Evolutionary conservation across 768 basidiomycete species (phyloP).

Genomic region (Lactarius sanguifluus): DNA sequence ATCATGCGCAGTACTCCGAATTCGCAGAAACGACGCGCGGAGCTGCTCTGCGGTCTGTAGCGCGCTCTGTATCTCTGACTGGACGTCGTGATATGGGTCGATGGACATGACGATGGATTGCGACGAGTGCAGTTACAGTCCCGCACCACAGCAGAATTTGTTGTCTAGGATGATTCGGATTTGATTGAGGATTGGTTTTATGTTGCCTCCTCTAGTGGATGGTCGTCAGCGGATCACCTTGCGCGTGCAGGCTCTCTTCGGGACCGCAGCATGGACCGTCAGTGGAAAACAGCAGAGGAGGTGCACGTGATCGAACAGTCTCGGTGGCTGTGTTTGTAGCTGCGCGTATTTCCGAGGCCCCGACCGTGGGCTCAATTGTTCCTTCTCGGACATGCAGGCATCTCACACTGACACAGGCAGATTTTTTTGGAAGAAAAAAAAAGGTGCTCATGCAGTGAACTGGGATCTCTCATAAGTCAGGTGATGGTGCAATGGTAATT

Average conservation of each 20-base stretch:
- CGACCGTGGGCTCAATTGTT: background rate
- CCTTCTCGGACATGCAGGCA: background rate
- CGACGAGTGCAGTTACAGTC: background rate
- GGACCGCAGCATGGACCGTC: background rate
- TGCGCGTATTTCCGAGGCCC: background rate
- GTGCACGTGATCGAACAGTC: background rate
- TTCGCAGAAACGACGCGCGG: conserved; percentile 73
- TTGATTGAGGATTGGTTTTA: background rate
- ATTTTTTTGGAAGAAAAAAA: background rate
- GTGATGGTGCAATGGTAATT: background rate
- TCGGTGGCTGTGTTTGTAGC: too few species aligned
- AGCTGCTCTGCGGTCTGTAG: conserved; percentile 70
- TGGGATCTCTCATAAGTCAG: background rate
- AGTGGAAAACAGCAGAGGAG: background rate
- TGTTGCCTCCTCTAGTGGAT: background rate
- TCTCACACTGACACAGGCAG: background rate
- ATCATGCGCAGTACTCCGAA: conserved; percentile 66
- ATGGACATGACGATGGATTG: conserved; percentile 49
- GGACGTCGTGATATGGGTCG: conserved; percentile 87
- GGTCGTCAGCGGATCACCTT: background rate
- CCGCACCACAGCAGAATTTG: background rate
- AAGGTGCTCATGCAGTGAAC: background rate
- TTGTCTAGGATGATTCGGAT: background rate
- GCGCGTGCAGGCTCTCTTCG: background rate
- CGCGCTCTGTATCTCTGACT: conserved; percentile 77